phyloP scores from a whole-genome alignment of 2,329 filamentous ascomycete genomes.

The Epichloe gansuensis region DNA sequence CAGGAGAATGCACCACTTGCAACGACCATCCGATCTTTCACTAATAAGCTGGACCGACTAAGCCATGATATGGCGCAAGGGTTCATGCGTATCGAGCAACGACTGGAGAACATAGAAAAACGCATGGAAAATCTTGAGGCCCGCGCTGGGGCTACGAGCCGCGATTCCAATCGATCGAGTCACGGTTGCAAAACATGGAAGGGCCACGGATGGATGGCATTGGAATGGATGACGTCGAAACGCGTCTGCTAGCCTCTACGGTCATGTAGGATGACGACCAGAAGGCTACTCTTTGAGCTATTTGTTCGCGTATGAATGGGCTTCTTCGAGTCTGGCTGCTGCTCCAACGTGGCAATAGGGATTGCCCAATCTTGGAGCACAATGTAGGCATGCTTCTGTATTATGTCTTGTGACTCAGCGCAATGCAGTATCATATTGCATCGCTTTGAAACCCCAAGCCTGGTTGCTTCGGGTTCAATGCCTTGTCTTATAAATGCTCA shows the following conservation, averaged over 20 bases:
- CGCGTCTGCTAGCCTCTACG: slow-evolving; percentile 29
- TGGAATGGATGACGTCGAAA: slow-evolving; percentile 34
- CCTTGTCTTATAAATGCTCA: not conserved
- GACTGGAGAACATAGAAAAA: slow-evolving; percentile 40
- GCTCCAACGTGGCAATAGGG: not conserved
- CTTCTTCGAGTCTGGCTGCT: not conserved
- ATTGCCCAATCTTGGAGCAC: not conserved
- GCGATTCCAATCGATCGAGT: slow-evolving; percentile 32
- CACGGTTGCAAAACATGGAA: slow-evolving; percentile 30
- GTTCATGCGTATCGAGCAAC: slow-evolving; percentile 37
- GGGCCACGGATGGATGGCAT: slow-evolving; percentile 30
- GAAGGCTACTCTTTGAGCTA: not conserved
- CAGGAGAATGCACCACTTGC: slow-evolving; percentile 46
- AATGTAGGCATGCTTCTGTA: not conserved
- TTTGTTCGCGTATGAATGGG: not conserved
- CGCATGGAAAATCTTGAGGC: slow-evolving; percentile 42
- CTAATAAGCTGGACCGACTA: slow-evolving; percentile 47
- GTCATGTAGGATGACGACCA: slow-evolving; percentile 25
- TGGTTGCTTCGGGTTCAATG: not conserved
- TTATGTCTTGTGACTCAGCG: not conserved
- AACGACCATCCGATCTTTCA: slow-evolving; percentile 44
- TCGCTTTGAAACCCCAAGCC: not conserved
- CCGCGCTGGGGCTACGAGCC: slow-evolving; percentile 30
- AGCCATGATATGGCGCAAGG: slow-evolving; percentile 43
- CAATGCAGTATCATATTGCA: not conserved